Conservation (phyloP, 257 asterid species). For the Eustoma russellianum region DNA sequence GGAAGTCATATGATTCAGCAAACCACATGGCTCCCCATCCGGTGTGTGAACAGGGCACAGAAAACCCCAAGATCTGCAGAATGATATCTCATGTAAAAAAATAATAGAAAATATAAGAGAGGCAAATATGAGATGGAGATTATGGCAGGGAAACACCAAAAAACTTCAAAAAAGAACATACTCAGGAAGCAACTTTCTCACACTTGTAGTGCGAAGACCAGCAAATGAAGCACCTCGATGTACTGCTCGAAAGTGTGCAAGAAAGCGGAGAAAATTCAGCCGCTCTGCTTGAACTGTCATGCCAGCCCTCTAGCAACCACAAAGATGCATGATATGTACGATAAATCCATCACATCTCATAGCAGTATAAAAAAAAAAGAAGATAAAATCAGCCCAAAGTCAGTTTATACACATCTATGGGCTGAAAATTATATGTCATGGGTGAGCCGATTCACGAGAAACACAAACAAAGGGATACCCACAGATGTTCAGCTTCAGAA, state of each 20-base stretch:
- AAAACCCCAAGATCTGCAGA: constrained; percentile 92
- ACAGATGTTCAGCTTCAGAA: too few species aligned
- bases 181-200: constrained; percentile 97
- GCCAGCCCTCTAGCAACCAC: constrained; percentile 63
- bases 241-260: constrained; percentile 94
- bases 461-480: too few species aligned
- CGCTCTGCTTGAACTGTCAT: constrained; percentile 91
- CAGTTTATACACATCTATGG: background rate
- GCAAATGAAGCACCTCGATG: constrained; percentile 97
- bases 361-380: background rate
- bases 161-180: constrained; percentile 31
- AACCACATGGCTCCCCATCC: constrained; percentile 98
- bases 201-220: constrained; percentile 96
- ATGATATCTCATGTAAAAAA: constrained; percentile 1
- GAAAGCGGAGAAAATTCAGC: constrained; percentile 78
- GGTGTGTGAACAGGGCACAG: constrained; percentile 99
- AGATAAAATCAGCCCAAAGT: background rate
- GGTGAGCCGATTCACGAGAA: too few species aligned
- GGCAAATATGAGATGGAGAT: constrained; percentile 1
- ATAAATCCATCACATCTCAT: background rate
- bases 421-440: too few species aligned
- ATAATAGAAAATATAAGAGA: constrained; percentile 3
- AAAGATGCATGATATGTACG: constrained; percentile 2
- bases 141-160: constrained; percentile 1
- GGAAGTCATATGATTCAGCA: constrained; percentile 86